Evolutionary conservation across 2,329 filamentous ascomycete genomes (phyloP), one percentile per base, ranked within the genome.

Genomic region (Microsporum audouinii): DNA sequence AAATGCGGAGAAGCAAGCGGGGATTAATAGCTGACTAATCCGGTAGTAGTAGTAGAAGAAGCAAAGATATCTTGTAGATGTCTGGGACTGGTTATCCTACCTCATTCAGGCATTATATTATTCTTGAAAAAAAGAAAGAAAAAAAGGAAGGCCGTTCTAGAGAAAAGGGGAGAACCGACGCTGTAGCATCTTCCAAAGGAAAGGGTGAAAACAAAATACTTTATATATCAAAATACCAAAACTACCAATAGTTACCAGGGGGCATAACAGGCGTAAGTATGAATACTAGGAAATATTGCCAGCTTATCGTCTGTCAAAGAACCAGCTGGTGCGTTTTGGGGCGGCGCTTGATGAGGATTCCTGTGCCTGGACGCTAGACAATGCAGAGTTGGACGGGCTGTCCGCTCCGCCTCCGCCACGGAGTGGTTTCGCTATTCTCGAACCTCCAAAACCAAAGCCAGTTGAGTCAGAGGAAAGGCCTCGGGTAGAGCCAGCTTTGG

Each of bases 401-500:
- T 67, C 67, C 45, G 69, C 70, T 38, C 69, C 71, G 34, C 73
- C 66, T 51, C 73, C 73, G 39, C 84, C 83, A 51, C 84, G 79
- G 3, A 87, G 77, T 17, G 84, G 84, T 71, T 87, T 87, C 49
- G 84, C 84, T 68, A 87, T 86, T 63, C 84, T 74, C 8, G 81
- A 76, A 58, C 78, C 79, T 60, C 80, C 80, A 66, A 85, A 95
- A 76, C 82, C 89, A 74, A 95, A 92, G 69, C 84, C 84, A 57
- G 82, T 84, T 69, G 84, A 84, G 63, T 80, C 75, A 5, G 83
- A 80, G 56, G 85, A 83, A 60, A 96, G 84, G 60, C 89, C 91
- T 66, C 91, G 87, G 8, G 91, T 96, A 66, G 88, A 94, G 69
- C 91, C 90, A 57, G 87, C 84, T 77, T 97, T 99, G 73, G 91